Evolutionary conservation across 176 grass and related monocot species (phyloP).

Genomic region (Rhynchospora breviuscula): DNA sequence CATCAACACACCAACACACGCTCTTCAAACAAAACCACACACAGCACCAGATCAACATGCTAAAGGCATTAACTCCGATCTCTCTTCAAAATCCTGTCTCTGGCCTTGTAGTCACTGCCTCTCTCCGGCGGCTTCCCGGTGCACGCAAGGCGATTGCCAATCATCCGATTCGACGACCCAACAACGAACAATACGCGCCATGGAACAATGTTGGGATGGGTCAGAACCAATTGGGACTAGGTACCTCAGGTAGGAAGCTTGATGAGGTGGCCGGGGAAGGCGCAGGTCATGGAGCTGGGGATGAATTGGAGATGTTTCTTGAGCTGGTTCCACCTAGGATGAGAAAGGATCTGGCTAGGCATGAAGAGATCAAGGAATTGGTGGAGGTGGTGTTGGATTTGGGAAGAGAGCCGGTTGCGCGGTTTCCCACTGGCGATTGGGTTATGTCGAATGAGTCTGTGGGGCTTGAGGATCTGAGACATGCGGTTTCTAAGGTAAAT

Average conservation of each 20-base stretch:
- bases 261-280: background rate
- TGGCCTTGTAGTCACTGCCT: constrained; percentile 46
- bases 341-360: constrained; percentile 56
- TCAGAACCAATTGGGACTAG: background rate
- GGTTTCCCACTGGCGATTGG: constrained; percentile 93
- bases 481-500: constrained; percentile 77
- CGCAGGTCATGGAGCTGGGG: background rate
- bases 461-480: constrained; percentile 59
- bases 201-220: constrained; percentile 26
- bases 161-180: constrained; percentile 64
- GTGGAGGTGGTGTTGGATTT: constrained; percentile 97
- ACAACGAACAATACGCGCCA: constrained; percentile 36
- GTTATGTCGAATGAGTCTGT: constrained; percentile 66
- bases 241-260: background rate
- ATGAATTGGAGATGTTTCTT: constrained; percentile 73
- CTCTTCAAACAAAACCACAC: background rate
- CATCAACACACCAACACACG: background rate
- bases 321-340: constrained; percentile 77
- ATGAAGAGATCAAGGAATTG: constrained; percentile 63
- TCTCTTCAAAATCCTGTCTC: constrained; percentile 39
- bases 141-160: constrained; percentile 50
- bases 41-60: constrained; percentile 30
- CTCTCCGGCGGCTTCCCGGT: constrained; percentile 31
- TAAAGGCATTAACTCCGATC: constrained; percentile 51
- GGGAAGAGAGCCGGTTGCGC: constrained; percentile 62